phyloP scores from a whole-genome alignment of 257 asterid genomes.

The Paulownia fortunei region DNA sequence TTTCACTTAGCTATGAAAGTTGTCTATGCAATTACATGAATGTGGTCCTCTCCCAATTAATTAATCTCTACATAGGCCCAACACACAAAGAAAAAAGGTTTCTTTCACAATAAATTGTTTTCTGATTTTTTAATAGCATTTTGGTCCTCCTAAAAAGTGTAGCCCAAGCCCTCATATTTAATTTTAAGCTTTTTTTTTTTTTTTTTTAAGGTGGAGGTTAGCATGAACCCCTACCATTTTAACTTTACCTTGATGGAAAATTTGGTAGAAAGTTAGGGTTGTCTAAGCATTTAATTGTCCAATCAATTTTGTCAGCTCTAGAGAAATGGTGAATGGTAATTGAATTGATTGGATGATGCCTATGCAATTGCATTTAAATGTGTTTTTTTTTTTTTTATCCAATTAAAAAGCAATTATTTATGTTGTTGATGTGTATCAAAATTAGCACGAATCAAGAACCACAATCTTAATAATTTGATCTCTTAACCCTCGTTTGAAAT shows the following conservation, averaged over 20 bases:
- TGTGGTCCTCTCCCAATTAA: neutral
- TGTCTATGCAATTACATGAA: neutral
- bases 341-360: neutral
- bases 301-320: neutral
- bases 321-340: neutral
- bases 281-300: neutral
- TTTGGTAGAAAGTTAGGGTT: neutral
- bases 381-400: too few species aligned
- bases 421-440: too few species aligned
- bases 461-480: too few species aligned
- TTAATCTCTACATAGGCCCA: too few species aligned
- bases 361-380: too few species aligned
- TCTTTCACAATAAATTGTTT: neutral
- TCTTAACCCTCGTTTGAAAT: too few species aligned
- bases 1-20: neutral
- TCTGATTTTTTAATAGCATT: neutral
- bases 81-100: too few species aligned
- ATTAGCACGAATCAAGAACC: too few species aligned
- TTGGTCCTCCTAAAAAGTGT: neutral
- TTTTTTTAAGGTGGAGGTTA: neutral
- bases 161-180: neutral
- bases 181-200: too few species aligned
- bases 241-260: neutral
- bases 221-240: too few species aligned
- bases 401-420: too few species aligned